phyloP scores from a whole-genome alignment of 2,329 filamentous ascomycete species.

The Penicillium hesseltinei region DNA sequence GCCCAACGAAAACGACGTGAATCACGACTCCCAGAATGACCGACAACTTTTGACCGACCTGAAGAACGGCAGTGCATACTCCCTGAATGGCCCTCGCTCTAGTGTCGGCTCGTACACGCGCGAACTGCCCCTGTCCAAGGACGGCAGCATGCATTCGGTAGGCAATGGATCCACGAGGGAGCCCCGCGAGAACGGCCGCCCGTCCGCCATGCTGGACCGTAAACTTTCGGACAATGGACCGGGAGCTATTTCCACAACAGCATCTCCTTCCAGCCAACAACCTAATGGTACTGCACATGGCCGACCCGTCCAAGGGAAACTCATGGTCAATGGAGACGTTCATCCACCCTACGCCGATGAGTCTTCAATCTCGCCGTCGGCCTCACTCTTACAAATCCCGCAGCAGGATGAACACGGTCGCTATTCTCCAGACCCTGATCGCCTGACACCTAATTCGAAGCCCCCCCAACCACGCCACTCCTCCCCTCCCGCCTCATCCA shows the following conservation, averaged over 20 bases:
- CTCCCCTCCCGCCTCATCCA: slow-evolving; percentile 55
- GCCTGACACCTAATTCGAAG: slow-evolving; percentile 29
- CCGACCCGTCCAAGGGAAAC: slow-evolving; percentile 26
- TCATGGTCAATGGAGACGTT: slow-evolving; percentile 34
- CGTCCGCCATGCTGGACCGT: slow-evolving; percentile 30
- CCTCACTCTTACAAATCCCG: slow-evolving; percentile 35
- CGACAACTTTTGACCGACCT: slow-evolving; percentile 38
- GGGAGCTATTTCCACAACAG: slow-evolving; percentile 26
- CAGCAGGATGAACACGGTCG: slow-evolving; percentile 33
- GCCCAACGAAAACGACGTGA: slow-evolving; percentile 42
- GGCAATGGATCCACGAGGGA: slow-evolving; percentile 37
- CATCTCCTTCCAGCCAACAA: slow-evolving; percentile 26
- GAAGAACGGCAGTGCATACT: slow-evolving; percentile 58
- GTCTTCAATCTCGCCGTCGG: slow-evolving; percentile 27
- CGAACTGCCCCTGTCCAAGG: slow-evolving; percentile 41
- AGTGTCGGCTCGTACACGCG: slow-evolving; percentile 44
- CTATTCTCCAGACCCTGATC: slow-evolving; percentile 32
- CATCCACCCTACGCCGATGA: slow-evolving; percentile 34
- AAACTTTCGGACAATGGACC: slow-evolving; percentile 31
- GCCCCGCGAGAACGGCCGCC: slow-evolving; percentile 30
- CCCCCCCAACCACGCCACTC: slow-evolving; percentile 38
- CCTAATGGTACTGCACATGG: slow-evolving; percentile 28
- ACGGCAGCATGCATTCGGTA: slow-evolving; percentile 52
- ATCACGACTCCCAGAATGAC: slow-evolving; percentile 41
- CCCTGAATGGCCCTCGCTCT: slow-evolving; percentile 57